A percentile compares a stretch with the other conserved stretches of the same genome.
Evolutionary conservation across 1,284 basidiomycete genomes (phyloP).

Genomic region (Ceratobasidium sp.): DNA sequence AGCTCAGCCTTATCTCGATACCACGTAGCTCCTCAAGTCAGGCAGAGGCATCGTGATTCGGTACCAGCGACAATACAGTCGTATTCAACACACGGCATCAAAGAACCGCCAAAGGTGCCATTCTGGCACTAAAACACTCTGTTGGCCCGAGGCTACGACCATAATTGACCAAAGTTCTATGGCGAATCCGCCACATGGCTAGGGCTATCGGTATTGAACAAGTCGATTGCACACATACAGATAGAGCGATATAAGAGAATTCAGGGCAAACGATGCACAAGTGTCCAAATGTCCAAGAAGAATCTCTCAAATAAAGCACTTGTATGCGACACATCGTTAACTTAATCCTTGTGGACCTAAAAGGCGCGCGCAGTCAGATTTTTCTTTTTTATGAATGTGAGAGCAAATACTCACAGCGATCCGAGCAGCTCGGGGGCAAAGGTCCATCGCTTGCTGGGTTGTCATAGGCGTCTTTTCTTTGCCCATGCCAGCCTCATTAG

Average conservation of each 20-base stretch:
- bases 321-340: background rate
- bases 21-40: no score
- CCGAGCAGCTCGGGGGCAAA: constrained; percentile 10
- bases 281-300: background rate
- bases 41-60: no score
- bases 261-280: background rate
- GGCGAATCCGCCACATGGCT: no score
- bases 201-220: no score
- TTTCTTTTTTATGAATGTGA: background rate
- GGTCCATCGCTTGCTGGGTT: constrained; percentile 24
- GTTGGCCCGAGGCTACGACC: no score
- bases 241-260: background rate
- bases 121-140: no score
- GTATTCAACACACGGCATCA: no score
- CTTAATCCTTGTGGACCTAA: background rate
- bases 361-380: background rate
- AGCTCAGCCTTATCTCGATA: no score
- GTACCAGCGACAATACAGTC: no score
- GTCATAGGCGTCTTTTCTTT: constrained; percentile 9
- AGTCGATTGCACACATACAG: background rate
- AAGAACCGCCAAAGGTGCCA: no score
- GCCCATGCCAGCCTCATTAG: constrained; percentile 19
- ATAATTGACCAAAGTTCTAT: no score
- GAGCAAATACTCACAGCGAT: constrained; percentile 2
- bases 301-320: background rate